These are phyloP conservation scores for Nevesoporus exiguus DNA, from an alignment of 768 basidiomycete species.

Conservation along the genomic window DNA sequence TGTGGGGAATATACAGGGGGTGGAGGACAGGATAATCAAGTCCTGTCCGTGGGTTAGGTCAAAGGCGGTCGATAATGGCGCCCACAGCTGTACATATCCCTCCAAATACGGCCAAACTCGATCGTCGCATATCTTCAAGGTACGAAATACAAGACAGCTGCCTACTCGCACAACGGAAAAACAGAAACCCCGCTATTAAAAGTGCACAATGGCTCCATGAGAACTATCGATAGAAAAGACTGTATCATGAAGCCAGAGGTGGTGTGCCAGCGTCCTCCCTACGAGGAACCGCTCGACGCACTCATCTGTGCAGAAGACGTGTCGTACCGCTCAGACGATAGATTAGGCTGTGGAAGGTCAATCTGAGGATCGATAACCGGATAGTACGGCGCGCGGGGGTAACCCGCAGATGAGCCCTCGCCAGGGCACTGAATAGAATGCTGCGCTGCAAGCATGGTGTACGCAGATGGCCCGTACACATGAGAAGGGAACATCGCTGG, in stretches of 20 bases:
- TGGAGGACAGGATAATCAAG: constrained; percentile 12
- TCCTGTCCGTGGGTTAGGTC: constrained; percentile 1
- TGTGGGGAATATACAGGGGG: constrained; percentile 7
- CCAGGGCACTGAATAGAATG: constrained; percentile 16
- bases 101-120: constrained; percentile 6
- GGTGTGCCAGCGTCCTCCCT: not conserved
- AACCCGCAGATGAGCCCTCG: constrained; percentile 26
- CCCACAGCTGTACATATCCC: not conserved
- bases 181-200: not conserved
- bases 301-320: constrained; percentile 17
- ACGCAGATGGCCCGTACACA: constrained; percentile 27
- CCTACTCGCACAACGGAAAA: not conserved
- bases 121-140: not conserved
- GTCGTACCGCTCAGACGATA: constrained; percentile 35
- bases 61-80: not conserved
- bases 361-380: constrained; percentile 41
- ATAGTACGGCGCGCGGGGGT: constrained; percentile 33
- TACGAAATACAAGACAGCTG: not conserved
- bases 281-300: constrained; percentile 12
- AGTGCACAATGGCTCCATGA: not conserved
- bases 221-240: not conserved
- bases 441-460: constrained; percentile 27
- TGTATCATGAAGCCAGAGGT: not conserved
- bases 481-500: constrained; percentile 24
- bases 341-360: constrained; percentile 28